Percentiles rank a stretch among this genome's conserved stretches.
These are phyloP conservation scores for Plasmodium coatneyi DNA, from an alignment of 169 alveolate species.

Conservation along the genomic window DNA sequence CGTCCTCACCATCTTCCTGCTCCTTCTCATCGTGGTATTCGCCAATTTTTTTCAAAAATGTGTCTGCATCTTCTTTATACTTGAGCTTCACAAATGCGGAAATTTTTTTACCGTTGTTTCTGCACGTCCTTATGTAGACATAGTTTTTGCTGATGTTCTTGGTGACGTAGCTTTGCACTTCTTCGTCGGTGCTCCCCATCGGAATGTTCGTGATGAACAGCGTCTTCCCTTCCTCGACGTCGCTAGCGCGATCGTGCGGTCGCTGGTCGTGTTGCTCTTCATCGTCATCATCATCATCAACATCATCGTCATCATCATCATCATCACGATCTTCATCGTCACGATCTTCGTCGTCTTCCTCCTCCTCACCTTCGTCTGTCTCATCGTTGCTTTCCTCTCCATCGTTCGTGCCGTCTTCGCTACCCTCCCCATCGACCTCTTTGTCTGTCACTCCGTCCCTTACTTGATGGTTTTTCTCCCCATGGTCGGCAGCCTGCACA, in stretches of 20 bases:
- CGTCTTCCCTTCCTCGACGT: constrained; percentile 62
- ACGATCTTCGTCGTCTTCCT: background rate
- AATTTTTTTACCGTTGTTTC: constrained; percentile 4
- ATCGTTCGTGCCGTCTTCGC: background rate
- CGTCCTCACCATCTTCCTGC: background rate
- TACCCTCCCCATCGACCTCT: background rate
- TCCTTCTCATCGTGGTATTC: constrained; percentile 33
- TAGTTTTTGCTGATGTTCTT: constrained; percentile 37
- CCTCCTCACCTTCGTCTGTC: background rate
- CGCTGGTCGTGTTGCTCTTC: background rate
- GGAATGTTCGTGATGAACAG: constrained; percentile 69
- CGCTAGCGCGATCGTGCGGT: background rate
- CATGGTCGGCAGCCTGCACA: background rate
- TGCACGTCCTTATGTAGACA: constrained; percentile 36
- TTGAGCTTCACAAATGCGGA: constrained; percentile 68
- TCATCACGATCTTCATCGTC: background rate
- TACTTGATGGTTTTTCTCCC: background rate
- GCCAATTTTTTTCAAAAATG: constrained; percentile 74
- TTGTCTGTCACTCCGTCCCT: background rate
- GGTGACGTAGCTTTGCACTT: constrained; percentile 24
- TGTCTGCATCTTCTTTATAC: constrained; percentile 53
- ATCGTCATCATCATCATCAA: background rate
- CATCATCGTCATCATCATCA: background rate
- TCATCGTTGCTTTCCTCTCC: background rate
- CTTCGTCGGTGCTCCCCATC: constrained; percentile 44